A percentile compares a stretch with the other conserved stretches of the same genome.
phyloP scores from a whole-genome alignment of 1,139 yeast genomes.

The Candida sojae region DNA sequence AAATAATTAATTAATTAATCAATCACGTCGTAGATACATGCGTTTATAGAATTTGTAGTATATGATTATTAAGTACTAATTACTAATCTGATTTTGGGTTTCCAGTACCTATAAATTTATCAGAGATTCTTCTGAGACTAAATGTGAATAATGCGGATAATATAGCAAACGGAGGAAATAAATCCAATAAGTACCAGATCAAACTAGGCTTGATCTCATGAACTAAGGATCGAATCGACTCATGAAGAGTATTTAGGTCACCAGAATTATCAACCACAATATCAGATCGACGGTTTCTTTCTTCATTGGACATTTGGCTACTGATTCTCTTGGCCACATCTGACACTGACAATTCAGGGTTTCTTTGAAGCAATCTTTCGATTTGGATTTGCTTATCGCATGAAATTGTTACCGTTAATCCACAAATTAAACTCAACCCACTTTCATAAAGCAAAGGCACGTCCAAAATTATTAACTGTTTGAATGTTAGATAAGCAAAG shows the following conservation, averaged over 20 bases:
- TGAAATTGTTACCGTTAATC: slow-evolving; percentile 65
- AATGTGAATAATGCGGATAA: slow-evolving; percentile 32
- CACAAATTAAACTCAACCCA: slow-evolving; percentile 70
- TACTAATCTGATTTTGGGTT: slow-evolving; percentile 14
- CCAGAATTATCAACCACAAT: slow-evolving; percentile 66
- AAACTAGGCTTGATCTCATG: slow-evolving; percentile 49
- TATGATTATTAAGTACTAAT: not conserved
- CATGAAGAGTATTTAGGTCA: slow-evolving; percentile 48
- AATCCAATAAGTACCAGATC: slow-evolving; percentile 60
- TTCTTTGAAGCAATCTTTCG: slow-evolving; percentile 62
- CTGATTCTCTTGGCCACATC: slow-evolving; percentile 74
- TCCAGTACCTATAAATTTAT: slow-evolving; percentile 21
- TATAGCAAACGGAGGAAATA: slow-evolving; percentile 53
- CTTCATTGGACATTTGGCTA: slow-evolving; percentile 72
- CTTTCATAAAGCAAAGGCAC: slow-evolving; percentile 90
- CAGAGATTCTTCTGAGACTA: slow-evolving; percentile 20
- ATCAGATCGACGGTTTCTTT: slow-evolving; percentile 63
- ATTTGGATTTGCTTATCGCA: slow-evolving; percentile 63
- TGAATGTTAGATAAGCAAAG: slow-evolving; percentile 51
- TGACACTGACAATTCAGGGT: slow-evolving; percentile 61
- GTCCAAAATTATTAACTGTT: slow-evolving; percentile 70
- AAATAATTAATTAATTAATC: no score
- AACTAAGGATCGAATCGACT: slow-evolving; percentile 49
- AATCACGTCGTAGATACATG: not conserved
- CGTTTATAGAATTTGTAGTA: not conserved